Percentiles rank a stretch among this genome's conserved stretches.
Conservation (phyloP, 225 moss, liverwort and hornwort species). For the Thuidium tamariscinum region DNA sequence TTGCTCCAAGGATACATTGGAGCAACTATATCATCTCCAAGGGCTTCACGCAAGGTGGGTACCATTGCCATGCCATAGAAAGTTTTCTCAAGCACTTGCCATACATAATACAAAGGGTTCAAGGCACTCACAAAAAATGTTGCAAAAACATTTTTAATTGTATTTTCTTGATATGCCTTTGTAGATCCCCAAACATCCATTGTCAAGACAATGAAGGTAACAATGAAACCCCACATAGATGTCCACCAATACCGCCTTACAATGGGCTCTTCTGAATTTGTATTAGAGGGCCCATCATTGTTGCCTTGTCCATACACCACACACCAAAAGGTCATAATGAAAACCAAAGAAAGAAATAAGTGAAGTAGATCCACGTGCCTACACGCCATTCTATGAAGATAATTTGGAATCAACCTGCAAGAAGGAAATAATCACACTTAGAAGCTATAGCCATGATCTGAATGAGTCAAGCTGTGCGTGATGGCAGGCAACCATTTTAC, state of each 20-base stretch:
- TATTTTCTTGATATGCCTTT: not conserved
- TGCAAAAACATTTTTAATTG: accelerated
- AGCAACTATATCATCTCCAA: not conserved
- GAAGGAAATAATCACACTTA: not conserved
- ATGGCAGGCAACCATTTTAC: not conserved
- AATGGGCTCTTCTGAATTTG: not conserved
- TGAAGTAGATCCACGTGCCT: not conserved
- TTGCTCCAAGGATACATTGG: not conserved
- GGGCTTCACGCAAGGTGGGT: not conserved
- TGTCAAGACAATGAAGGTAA: not conserved
- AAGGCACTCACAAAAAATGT: not conserved
- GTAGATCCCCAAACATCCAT: not conserved
- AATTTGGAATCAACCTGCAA: not conserved
- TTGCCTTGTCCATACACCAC: not conserved
- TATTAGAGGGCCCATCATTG: not conserved
- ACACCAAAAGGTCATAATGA: not conserved
- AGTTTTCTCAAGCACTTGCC: accelerated
- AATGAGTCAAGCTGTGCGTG: not conserved
- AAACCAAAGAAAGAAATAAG: not conserved
- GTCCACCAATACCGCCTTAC: not conserved
- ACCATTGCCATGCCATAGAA: not conserved
- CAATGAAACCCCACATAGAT: not conserved
- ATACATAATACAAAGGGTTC: not conserved
- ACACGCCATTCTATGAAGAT: not conserved
- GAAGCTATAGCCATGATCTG: not conserved